Percentiles rank a stretch among this genome's conserved stretches.
Evolutionary conservation across 345 rosid genomes (phyloP).

Genomic region (Geranium brycei): DNA sequence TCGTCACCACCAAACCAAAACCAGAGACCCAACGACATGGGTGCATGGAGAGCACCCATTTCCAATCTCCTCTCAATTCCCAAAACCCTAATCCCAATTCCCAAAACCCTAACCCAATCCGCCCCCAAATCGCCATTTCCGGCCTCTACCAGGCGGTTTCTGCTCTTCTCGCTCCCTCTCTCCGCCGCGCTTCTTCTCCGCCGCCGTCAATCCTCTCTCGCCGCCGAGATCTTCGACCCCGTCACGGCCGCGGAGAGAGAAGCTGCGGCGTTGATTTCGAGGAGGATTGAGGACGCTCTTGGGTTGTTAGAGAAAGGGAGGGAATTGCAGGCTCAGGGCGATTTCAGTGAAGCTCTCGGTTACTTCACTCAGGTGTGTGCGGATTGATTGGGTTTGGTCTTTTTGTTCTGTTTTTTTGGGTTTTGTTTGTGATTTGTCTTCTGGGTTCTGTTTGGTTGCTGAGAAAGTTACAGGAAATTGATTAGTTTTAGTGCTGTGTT

Average conservation of each 20-base stretch:
- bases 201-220: neutral
- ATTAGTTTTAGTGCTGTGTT: too few species aligned
- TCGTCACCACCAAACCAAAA: constrained; percentile 3
- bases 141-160: constrained; percentile 18
- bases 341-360: constrained; percentile 34
- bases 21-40: constrained; percentile 7
- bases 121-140: neutral
- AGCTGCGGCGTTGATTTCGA: constrained; percentile 16
- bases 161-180: constrained; percentile 28
- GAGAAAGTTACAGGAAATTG: neutral
- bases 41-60: constrained; percentile 25
- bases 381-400: neutral
- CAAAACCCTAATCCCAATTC: constrained; percentile 1
- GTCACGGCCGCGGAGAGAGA: constrained; percentile 23
- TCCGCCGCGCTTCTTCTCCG: constrained; percentile 12
- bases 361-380: constrained; percentile 35
- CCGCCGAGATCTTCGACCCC: constrained; percentile 16
- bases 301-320: constrained; percentile 34
- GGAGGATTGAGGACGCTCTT: constrained; percentile 32
- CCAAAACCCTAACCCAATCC: constrained; percentile 6
- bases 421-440: neutral
- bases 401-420: too few species aligned
- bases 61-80: constrained; percentile 16
- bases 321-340: constrained; percentile 44
- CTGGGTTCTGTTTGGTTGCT: neutral